A percentile compares a stretch with the other conserved stretches of the same genome.
Evolutionary conservation across 768 basidiomycete species (phyloP).

Genomic region (Polyporus arcularius): DNA sequence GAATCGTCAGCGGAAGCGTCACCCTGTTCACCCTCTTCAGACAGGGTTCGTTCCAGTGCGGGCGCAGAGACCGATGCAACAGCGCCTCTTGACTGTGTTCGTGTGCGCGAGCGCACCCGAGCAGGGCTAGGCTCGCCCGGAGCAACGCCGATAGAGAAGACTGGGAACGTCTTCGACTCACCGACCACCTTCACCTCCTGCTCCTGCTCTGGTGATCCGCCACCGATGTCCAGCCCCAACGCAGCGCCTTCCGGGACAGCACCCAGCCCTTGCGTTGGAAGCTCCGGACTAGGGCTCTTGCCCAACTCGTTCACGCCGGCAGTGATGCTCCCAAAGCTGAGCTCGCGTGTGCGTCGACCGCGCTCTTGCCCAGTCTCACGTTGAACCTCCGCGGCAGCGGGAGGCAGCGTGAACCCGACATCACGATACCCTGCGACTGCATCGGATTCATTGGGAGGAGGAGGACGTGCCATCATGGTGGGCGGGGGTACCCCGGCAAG

Average conservation of each 20-base stretch:
- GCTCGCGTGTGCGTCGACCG: slow-evolving; percentile 29
- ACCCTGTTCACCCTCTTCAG: slow-evolving; percentile 1
- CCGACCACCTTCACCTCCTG: slow-evolving; percentile 16
- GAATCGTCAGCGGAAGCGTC: slow-evolving; percentile 3
- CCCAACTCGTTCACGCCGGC: slow-evolving; percentile 29
- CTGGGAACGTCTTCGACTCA: slow-evolving; percentile 34
- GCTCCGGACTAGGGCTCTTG: slow-evolving; percentile 13
- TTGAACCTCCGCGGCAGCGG: slow-evolving; percentile 13
- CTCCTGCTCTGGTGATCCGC: background rate
- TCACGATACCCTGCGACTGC: slow-evolving; percentile 39
- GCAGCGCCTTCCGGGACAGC: slow-evolving; percentile 4
- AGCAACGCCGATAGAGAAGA: slow-evolving; percentile 48
- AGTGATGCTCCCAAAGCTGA: slow-evolving; percentile 56
- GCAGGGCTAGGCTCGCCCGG: slow-evolving; percentile 37
- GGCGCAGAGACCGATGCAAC: slow-evolving; percentile 11
- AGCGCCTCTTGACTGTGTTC: slow-evolving; percentile 28
- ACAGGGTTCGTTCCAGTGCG: background rate
- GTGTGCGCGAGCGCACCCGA: slow-evolving; percentile 32
- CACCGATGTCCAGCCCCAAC: slow-evolving; percentile 13
- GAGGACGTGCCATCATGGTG: slow-evolving; percentile 33
- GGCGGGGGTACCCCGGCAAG: slow-evolving; percentile 29
- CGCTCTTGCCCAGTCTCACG: slow-evolving; percentile 5
- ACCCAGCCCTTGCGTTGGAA: slow-evolving; percentile 3
- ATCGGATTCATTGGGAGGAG: slow-evolving; percentile 36
- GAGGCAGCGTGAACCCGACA: slow-evolving; percentile 24